A percentile compares a stretch with the other conserved stretches of the same genome.
Conservation (phyloP, 1,284 basidiomycete species). For the Naganishia sp. region DNA sequence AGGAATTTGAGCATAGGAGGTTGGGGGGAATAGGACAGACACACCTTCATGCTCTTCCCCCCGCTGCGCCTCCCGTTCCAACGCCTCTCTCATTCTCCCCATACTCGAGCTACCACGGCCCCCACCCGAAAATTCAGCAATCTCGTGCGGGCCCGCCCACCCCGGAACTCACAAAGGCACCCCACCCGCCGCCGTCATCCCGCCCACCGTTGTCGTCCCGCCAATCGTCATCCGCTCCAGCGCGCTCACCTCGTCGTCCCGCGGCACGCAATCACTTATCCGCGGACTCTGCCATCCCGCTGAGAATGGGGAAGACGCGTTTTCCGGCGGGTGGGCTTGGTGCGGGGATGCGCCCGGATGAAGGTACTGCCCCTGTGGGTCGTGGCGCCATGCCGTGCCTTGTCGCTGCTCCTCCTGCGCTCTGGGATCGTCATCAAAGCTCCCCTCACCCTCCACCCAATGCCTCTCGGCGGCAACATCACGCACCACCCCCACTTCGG, state of each 20-base stretch:
- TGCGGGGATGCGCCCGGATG: constrained; percentile 11
- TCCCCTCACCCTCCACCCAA: background rate
- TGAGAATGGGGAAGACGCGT: background rate
- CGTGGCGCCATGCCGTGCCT: background rate
- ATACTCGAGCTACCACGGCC: constrained; percentile 26
- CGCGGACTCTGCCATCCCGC: background rate
- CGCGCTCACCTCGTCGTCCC: constrained; percentile 25
- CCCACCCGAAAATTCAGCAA: background rate
- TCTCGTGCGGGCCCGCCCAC: background rate
- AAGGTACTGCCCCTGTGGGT: background rate
- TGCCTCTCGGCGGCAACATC: background rate
- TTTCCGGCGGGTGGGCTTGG: background rate
- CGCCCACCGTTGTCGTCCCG: constrained; percentile 20
- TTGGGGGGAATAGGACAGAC: background rate
- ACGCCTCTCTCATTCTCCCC: constrained; percentile 29
- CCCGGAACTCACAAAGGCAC: constrained; percentile 14
- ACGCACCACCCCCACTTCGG: background rate
- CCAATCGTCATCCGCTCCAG: constrained; percentile 34
- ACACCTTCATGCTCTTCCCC: background rate
- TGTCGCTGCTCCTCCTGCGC: background rate
- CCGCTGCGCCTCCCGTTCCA: constrained; percentile 28
- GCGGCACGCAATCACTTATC: constrained; percentile 22
- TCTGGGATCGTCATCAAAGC: background rate
- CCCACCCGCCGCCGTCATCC: constrained; percentile 18
- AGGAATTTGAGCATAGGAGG: background rate